A percentile compares a stretch with the other conserved stretches of the same genome.
These are phyloP conservation scores for Calamus simplicifolius DNA, from an alignment of 176 grass and related monocot species.

Conservation along the genomic window DNA sequence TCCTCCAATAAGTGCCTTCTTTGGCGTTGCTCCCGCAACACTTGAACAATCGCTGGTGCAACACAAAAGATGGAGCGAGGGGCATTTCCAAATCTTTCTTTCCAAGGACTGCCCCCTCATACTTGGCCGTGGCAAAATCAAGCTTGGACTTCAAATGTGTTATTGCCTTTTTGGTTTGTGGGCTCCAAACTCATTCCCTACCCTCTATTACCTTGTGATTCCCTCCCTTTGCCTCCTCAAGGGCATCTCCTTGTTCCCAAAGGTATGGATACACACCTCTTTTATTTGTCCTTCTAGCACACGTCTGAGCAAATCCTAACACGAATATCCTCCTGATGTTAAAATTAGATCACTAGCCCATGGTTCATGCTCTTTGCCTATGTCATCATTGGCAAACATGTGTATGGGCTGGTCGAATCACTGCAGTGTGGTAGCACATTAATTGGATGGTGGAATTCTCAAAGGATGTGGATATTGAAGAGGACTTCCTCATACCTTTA, in stretches of 20 bases:
- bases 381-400: too few relatives aligned
- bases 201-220: conserved; percentile 48
- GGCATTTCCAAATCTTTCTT: conserved; percentile 38
- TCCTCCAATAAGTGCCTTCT: conserved; percentile 40
- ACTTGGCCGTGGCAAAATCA: conserved; percentile 44
- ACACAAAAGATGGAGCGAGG: conserved; percentile 82
- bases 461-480: too few relatives aligned
- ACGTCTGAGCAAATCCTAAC: too few relatives aligned
- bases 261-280: too few relatives aligned
- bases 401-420: too few relatives aligned
- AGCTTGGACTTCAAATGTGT: conserved; percentile 47
- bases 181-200: conserved; percentile 53
- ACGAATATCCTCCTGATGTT: too few relatives aligned
- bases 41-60: conserved; percentile 55
- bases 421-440: too few relatives aligned
- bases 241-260: conserved; percentile 51
- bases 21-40: conserved; percentile 56
- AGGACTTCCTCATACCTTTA: too few relatives aligned
- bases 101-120: conserved; percentile 56
- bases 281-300: too few relatives aligned
- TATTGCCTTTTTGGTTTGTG: conserved; percentile 46
- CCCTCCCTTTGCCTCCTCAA: conserved; percentile 65
- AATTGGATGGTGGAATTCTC: too few relatives aligned
- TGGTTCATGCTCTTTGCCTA: too few relatives aligned
- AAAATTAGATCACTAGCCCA: too few relatives aligned